These are phyloP conservation scores for Metschnikowia baotianmanensis DNA, from an alignment of 805 yeast genomes.

Conservation along the genomic window DNA sequence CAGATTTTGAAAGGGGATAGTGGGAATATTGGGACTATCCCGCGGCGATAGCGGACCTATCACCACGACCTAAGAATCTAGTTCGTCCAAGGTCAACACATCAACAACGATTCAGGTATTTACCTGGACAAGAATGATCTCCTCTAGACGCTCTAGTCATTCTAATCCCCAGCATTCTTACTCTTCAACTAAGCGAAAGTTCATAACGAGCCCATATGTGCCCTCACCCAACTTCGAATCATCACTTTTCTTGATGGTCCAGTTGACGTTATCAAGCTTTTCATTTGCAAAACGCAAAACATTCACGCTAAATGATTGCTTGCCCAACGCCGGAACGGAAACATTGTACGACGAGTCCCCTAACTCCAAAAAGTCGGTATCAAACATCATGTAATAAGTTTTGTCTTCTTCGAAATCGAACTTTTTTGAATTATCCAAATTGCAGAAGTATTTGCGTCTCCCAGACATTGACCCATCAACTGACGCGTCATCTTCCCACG, in stretches of 20 bases:
- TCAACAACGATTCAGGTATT: too few species aligned
- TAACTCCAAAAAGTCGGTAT: slow-evolving; percentile 52
- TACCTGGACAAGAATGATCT: too few species aligned
- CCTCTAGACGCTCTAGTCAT: too few species aligned
- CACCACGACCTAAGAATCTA: too few species aligned
- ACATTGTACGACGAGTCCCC: slow-evolving; percentile 50
- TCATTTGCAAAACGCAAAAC: slow-evolving; percentile 44
- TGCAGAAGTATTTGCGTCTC: slow-evolving; percentile 47
- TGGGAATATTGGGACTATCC: too few species aligned
- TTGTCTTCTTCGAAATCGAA: slow-evolving; percentile 40
- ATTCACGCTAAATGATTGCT: slow-evolving; percentile 45
- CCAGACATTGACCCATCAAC: slow-evolving; percentile 29
- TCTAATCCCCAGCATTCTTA: slow-evolving; percentile 3
- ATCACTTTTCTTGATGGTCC: slow-evolving; percentile 41
- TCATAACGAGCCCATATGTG: slow-evolving; percentile 32
- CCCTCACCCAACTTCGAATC: slow-evolving; percentile 33
- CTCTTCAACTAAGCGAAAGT: slow-evolving; percentile 39
- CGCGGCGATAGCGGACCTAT: too few species aligned
- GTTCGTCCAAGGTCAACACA: too few species aligned
- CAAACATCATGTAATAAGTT: slow-evolving; percentile 50
- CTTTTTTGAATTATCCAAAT: slow-evolving; percentile 32
- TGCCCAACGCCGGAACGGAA: slow-evolving; percentile 46
- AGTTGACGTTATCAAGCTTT: slow-evolving; percentile 44
- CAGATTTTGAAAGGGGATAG: too few species aligned
- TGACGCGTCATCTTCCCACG: slow-evolving; percentile 18